Percentiles rank a stretch among this genome's conserved stretches.
phyloP scores from a whole-genome alignment of 2,329 filamentous ascomycete species.

The Cordyceps farinosa region DNA sequence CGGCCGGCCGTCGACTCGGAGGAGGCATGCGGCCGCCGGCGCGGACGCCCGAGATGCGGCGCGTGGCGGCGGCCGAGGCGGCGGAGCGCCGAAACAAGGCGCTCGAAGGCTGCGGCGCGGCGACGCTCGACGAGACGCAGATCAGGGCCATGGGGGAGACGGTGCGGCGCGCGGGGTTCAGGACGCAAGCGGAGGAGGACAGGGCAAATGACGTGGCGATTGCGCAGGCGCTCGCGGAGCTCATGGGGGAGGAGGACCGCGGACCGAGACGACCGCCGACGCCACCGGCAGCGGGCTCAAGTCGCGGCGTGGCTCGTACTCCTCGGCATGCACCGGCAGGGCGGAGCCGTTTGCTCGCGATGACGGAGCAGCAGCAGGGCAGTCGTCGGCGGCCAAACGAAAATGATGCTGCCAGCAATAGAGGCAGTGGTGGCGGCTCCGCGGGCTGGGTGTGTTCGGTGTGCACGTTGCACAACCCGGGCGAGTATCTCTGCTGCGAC shows the following conservation, averaged over 20 bases:
- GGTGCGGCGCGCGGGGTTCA: slow-evolving; percentile 69
- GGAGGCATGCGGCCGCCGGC: background rate
- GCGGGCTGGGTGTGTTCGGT: slow-evolving; percentile 49
- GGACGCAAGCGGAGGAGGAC: slow-evolving; percentile 81
- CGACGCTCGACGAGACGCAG: slow-evolving; percentile 61
- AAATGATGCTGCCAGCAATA: slow-evolving; percentile 7
- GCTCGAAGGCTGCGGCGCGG: slow-evolving; percentile 72
- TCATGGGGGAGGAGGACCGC: slow-evolving; percentile 50
- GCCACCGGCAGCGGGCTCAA: background rate
- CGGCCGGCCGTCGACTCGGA: slow-evolving; percentile 15
- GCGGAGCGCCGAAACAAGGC: slow-evolving; percentile 62
- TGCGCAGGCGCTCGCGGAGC: slow-evolving; percentile 77
- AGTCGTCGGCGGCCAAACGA: background rate
- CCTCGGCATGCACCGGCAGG: background rate
- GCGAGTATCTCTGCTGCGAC: slow-evolving; percentile 51
- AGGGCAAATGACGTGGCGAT: slow-evolving; percentile 86
- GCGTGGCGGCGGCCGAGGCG: slow-evolving; percentile 10
- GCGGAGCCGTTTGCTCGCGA: background rate
- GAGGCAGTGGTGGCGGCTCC: slow-evolving; percentile 15
- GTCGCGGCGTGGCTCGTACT: background rate
- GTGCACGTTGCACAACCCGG: slow-evolving; percentile 56
- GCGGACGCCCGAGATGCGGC: slow-evolving; percentile 6
- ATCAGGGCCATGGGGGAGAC: slow-evolving; percentile 61
- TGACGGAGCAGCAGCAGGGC: background rate
- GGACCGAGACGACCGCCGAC: background rate